Evolutionary conservation across 495 filamentous ascomycete genomes (phyloP).

Genomic region (Filosporella fistucella): DNA sequence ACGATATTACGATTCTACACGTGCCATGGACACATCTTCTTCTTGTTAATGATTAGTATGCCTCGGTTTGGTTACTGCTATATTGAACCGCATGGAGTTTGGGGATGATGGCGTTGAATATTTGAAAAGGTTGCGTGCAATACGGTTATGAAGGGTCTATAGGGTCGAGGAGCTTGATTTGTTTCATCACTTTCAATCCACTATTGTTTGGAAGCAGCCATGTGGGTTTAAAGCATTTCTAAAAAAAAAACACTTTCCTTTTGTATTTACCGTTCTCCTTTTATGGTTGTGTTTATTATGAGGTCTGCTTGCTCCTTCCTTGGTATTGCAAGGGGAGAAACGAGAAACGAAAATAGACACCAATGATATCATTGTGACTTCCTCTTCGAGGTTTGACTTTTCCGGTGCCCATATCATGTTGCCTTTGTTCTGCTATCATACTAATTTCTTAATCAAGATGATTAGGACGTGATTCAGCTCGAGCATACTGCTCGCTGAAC

Average conservation of each 20-base stretch:
- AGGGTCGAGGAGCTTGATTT: too few species aligned
- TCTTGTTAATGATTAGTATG: too few species aligned
- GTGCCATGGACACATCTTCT: background rate
- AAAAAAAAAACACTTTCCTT: background rate
- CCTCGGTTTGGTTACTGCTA: too few species aligned
- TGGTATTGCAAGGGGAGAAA: background rate
- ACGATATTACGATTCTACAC: background rate
- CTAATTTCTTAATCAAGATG: too few species aligned
- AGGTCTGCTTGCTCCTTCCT: background rate
- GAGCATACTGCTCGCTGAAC: too few species aligned
- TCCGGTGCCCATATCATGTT: too few species aligned
- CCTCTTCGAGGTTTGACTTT: background rate
- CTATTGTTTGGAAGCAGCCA: too few species aligned
- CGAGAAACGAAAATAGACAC: background rate
- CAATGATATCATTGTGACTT: background rate
- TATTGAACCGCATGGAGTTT: constrained; percentile 5
- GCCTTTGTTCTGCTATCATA: too few species aligned
- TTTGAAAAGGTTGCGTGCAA: background rate
- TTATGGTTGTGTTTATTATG: background rate
- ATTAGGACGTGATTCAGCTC: too few species aligned
- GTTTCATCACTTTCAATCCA: too few species aligned
- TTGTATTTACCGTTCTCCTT: background rate
- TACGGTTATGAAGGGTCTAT: constrained; percentile 4
- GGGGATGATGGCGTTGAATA: constrained; percentile 3
- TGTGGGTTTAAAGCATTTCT: background rate